Conservation (phyloP, 2,329 filamentous ascomycete genomes). For the Metarhizium robertsii region DNA sequence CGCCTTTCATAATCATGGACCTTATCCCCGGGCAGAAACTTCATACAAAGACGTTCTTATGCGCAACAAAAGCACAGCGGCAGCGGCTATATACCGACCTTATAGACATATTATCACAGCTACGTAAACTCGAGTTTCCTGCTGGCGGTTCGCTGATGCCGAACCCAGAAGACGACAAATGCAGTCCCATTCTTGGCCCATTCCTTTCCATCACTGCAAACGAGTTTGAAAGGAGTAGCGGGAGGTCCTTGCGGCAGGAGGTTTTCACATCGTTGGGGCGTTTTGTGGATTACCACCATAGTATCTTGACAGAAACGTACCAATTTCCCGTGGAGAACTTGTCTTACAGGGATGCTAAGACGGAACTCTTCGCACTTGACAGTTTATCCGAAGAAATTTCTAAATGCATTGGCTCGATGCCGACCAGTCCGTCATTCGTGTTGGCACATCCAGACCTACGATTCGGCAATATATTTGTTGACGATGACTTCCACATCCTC, state of each 20-base stretch:
- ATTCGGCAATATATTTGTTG: background rate
- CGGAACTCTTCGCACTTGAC: background rate
- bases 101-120: slow-evolving; percentile 15
- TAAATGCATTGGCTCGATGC: background rate
- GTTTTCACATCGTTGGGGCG: background rate
- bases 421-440: background rate
- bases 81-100: slow-evolving; percentile 13
- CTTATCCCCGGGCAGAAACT: slow-evolving; percentile 7
- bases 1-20: background rate
- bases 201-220: background rate
- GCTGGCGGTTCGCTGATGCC: slow-evolving; percentile 15
- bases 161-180: background rate
- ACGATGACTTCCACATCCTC: slow-evolving; percentile 4
- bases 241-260: too few relatives aligned
- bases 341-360: background rate
- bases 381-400: background rate
- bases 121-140: slow-evolving; percentile 15
- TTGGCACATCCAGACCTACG: background rate
- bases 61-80: slow-evolving; percentile 5
- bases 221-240: background rate
- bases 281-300: background rate
- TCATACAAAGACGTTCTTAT: slow-evolving; percentile 8
- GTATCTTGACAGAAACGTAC: background rate
- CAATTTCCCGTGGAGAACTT: background rate
- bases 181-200: slow-evolving; percentile 9